These are phyloP conservation scores for Pseudogymnoascus sp. DNA, from an alignment of 2,329 filamentous ascomycete species.

Conservation along the genomic window DNA sequence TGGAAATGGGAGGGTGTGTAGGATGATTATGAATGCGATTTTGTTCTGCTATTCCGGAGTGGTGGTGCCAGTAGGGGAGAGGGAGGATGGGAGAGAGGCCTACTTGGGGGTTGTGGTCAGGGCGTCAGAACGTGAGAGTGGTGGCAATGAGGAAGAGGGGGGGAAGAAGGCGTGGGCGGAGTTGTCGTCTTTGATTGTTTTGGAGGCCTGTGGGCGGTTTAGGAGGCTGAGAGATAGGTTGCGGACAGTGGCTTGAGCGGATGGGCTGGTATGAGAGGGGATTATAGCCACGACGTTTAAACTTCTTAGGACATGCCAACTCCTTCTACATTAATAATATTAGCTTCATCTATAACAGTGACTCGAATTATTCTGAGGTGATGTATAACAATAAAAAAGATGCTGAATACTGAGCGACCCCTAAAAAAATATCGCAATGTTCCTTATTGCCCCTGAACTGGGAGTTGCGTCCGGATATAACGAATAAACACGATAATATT, in stretches of 20 bases:
- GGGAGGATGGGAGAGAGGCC: constrained; percentile 15
- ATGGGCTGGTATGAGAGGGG: background rate
- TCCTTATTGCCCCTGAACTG: too few relatives aligned
- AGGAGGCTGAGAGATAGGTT: background rate
- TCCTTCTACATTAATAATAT: too few relatives aligned
- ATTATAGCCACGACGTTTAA: too few relatives aligned
- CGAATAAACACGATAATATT: too few relatives aligned
- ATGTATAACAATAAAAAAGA: background rate
- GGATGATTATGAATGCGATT: constrained; percentile 33
- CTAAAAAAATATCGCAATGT: too few relatives aligned
- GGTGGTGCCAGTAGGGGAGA: constrained; percentile 15
- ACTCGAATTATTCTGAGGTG: too few relatives aligned
- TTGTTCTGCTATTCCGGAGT: constrained; percentile 27
- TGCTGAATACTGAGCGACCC: too few relatives aligned
- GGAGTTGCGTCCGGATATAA: too few relatives aligned
- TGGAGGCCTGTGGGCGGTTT: background rate
- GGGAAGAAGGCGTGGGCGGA: constrained; percentile 8
- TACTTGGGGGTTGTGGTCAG: constrained; percentile 17
- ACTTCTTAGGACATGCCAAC: too few relatives aligned
- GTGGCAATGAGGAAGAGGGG: background rate
- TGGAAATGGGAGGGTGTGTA: constrained; percentile 33
- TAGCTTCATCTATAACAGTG: too few relatives aligned
- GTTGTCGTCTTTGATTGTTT: background rate
- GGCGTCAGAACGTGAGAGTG: constrained; percentile 10
- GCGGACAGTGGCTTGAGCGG: background rate